A percentile compares a stretch with the other conserved stretches of the same genome.
Evolutionary conservation across 768 basidiomycete genomes (phyloP).

Genomic region (Rhizopogon salebrosus): DNA sequence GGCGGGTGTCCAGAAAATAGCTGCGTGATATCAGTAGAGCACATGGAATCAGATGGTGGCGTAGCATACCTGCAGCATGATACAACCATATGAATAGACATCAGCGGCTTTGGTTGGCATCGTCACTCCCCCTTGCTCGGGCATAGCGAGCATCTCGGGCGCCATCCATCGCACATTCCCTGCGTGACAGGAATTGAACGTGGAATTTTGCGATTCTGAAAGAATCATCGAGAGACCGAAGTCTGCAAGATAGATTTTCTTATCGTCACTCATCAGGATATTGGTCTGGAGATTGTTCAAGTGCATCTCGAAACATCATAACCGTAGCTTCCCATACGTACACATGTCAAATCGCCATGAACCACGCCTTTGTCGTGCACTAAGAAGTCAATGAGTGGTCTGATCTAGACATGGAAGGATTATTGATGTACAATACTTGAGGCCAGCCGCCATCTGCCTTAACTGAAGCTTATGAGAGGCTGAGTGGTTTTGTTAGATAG

Average conservation of each 20-base stretch:
- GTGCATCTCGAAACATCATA: background rate
- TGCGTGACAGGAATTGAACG: background rate
- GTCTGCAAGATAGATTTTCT: background rate
- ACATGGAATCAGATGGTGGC: slow-evolving; percentile 10
- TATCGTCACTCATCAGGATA: slow-evolving; percentile 2
- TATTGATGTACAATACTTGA: slow-evolving; percentile 3
- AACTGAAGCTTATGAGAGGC: background rate
- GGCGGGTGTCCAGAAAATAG: slow-evolving; percentile 17
- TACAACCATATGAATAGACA: slow-evolving; percentile 36
- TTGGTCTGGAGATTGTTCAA: background rate
- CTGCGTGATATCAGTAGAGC: slow-evolving; percentile 2
- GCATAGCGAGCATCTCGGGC: slow-evolving; percentile 23
- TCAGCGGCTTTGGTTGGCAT: slow-evolving; percentile 23
- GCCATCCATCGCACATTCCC: slow-evolving; percentile 3
- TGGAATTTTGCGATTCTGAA: slow-evolving; percentile 1
- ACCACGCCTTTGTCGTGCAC: slow-evolving; percentile 3
- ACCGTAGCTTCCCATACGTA: slow-evolving; percentile 4
- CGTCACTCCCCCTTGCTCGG: slow-evolving; percentile 6
- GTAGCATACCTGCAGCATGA: slow-evolving; percentile 21
- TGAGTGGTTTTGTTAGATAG: background rate
- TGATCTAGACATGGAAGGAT: too few species aligned
- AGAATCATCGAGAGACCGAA: slow-evolving; percentile 2
- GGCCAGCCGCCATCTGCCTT: background rate
- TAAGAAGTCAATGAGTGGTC: background rate
- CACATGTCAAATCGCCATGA: slow-evolving; percentile 5